Evolutionary conservation across 176 grass and related monocot genomes (phyloP).

Genomic region (Carex cristatella): DNA sequence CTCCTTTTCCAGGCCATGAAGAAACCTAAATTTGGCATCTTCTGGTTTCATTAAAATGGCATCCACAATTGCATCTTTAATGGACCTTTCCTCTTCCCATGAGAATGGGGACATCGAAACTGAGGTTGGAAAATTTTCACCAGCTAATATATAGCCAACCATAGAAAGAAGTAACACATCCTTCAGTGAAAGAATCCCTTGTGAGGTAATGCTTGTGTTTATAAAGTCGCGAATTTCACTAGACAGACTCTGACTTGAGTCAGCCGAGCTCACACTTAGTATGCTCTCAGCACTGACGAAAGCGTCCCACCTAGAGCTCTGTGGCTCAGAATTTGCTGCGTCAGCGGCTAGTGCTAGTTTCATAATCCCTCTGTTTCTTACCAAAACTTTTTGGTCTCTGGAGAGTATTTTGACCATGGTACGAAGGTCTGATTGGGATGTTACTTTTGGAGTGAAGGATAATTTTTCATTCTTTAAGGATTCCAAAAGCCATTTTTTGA

Average conservation of each 20-base stretch:
- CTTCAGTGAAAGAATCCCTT: slow-evolving; percentile 73
- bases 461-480: slow-evolving; percentile 62
- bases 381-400: slow-evolving; percentile 53
- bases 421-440: slow-evolving; percentile 62
- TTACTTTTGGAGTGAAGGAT: slow-evolving; percentile 49
- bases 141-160: slow-evolving; percentile 85
- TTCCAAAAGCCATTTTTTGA: slow-evolving; percentile 95
- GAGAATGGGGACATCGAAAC: slow-evolving; percentile 76
- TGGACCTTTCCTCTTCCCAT: slow-evolving; percentile 90
- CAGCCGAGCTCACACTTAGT: slow-evolving; percentile 78
- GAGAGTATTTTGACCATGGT: slow-evolving; percentile 60
- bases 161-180: slow-evolving; percentile 81
- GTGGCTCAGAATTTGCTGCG: slow-evolving; percentile 54
- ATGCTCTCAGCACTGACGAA: slow-evolving; percentile 89
- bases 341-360: slow-evolving; percentile 72
- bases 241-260: slow-evolving; percentile 81
- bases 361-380: slow-evolving; percentile 69
- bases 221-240: slow-evolving; percentile 97
- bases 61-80: slow-evolving; percentile 90
- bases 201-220: slow-evolving; percentile 69
- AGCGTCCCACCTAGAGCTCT: slow-evolving; percentile 72
- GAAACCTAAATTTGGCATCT: slow-evolving; percentile 62
- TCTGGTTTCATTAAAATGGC: slow-evolving; percentile 75
- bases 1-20: slow-evolving; percentile 66
- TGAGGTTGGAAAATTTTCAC: slow-evolving; percentile 87